A percentile compares a stretch with the other conserved stretches of the same genome.
These are phyloP conservation scores for Alloteropsis angusta DNA, from an alignment of 202 grass and related monocot genomes.

Conservation along the genomic window DNA sequence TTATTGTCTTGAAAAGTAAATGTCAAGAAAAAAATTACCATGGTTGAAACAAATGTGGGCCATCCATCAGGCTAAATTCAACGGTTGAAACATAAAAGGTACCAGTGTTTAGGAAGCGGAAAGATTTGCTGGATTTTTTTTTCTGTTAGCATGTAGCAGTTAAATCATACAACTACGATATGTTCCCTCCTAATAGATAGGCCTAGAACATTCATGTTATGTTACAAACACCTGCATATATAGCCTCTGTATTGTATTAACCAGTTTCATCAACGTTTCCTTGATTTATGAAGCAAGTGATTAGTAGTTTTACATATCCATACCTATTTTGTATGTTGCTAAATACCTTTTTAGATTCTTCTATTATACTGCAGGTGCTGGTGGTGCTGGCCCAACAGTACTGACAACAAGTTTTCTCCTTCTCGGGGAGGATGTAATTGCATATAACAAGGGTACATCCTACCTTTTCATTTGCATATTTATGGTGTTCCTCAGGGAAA, in stretches of 20 bases:
- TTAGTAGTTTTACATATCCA: not conserved
- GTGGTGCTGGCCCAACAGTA: conserved; percentile 82
- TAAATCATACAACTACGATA: not conserved
- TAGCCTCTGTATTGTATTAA: not conserved
- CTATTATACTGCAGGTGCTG: conserved; percentile 90
- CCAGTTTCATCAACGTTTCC: not conserved
- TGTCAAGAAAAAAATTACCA: too few relatives aligned
- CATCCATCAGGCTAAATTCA: too few relatives aligned
- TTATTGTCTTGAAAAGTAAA: not conserved
- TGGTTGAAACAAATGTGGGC: too few relatives aligned
- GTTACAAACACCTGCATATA: not conserved
- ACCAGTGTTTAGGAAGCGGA: too few relatives aligned
- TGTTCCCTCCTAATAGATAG: not conserved
- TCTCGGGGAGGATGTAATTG: conserved; percentile 92
- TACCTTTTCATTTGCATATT: not conserved
- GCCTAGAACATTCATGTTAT: not conserved
- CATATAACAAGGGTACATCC: conserved; percentile 73
- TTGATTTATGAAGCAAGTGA: not conserved
- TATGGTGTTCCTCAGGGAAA: not conserved
- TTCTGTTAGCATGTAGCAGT: not conserved
- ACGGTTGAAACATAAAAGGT: too few relatives aligned
- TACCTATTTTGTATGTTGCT: conserved; percentile 29
- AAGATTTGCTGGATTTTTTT: not conserved
- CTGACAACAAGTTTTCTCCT: conserved; percentile 78
- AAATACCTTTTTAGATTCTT: conserved; percentile 78